These are phyloP conservation scores for Coprinellus micaceus DNA, from an alignment of 768 basidiomycete species.

Conservation along the genomic window DNA sequence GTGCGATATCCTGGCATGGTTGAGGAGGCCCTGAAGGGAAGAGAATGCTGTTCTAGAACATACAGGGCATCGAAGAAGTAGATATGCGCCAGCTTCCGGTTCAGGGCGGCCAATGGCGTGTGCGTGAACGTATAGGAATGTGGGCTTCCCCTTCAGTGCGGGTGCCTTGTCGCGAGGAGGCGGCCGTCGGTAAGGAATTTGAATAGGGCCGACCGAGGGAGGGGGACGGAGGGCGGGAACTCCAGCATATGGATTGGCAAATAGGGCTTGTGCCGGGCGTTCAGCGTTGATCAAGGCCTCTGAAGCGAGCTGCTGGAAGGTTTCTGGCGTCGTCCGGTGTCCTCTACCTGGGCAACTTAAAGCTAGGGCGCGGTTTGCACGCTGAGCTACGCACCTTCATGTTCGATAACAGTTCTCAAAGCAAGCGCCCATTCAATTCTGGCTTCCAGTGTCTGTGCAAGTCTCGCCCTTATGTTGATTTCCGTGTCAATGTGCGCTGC, in stretches of 20 bases:
- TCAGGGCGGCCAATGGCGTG: conserved; percentile 12
- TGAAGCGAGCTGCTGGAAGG: conserved; percentile 38
- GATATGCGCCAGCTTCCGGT: conserved; percentile 22
- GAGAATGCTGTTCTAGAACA: conserved; percentile 45
- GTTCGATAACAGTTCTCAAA: conserved; percentile 35
- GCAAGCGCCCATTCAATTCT: conserved; percentile 48
- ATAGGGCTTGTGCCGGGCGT: conserved; percentile 35
- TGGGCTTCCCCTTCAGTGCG: conserved; percentile 5
- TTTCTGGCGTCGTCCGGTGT: conserved; percentile 17
- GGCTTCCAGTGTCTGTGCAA: conserved; percentile 38
- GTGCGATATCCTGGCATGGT: conserved; percentile 51
- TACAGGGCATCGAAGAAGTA: conserved; percentile 43
- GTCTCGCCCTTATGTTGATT: conserved; percentile 39
- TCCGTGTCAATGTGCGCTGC: conserved; percentile 44
- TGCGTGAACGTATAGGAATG: conserved; percentile 9
- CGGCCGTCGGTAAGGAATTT: conserved; percentile 15
- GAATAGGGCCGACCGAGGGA: conserved; percentile 26
- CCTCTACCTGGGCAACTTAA: conserved; percentile 1
- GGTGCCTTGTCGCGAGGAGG: conserved; percentile 24
- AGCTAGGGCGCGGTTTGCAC: too few species aligned
- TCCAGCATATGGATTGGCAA: conserved; percentile 13
- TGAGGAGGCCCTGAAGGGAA: conserved; percentile 50
- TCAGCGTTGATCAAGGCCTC: conserved; percentile 40
- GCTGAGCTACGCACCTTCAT: conserved; percentile 15
- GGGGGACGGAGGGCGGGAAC: conserved; percentile 33